Base-by-base conservation (phyloP, 2,329 filamentous ascomycete species). In the Paramyrothecium sp. region DNA sequence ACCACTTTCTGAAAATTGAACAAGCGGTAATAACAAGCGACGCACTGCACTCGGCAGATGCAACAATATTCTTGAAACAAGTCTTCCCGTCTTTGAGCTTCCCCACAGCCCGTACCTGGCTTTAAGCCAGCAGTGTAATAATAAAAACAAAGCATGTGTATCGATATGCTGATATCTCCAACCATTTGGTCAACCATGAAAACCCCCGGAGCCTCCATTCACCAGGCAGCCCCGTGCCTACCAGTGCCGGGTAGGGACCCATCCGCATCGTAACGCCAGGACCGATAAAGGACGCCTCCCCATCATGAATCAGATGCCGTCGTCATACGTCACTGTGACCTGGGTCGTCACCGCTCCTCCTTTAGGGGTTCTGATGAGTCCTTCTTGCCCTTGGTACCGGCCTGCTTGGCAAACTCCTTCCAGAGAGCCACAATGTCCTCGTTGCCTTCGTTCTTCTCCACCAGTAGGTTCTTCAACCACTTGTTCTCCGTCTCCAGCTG, bases 401-500 rank as follows among this genome's bases (percentile, higher is more conserved):
- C 69, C 58, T 68, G 71, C 73, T 76, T 73, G 50, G 73, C 74
- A 56, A 80, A 79, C 61, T 83, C 82, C 63, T 82, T 81, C 64
- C 81, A 76, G 54, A 84, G 71, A 0, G 78, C 75, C 34, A 78
- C 71, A 50, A 84, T 74, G 57, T 83, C 76, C 44, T 84, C 81
- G 64, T 77, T 81, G 62, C 80, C 80, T 61, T 88, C 89, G 64
- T 91, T 91, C 81, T 93, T 94, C 73, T 93, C 90, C 53, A 90
- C 89, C 51, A 94, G 85, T 41, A 92, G 79, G 71, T 89, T 89
- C 80, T 90, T 90, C 62, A 92, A 75, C 89, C 89, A 92, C 70
- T 89, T 89, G 75, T 92, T 92, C 76, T 92, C 89, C 65, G 88
- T 89, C 77, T 92, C 89, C n/a, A 94, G 83, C 67, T 92, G 88